phyloP scores from a whole-genome alignment of 192 early-diverging fungal genomes.

The Coemansia erecta region DNA sequence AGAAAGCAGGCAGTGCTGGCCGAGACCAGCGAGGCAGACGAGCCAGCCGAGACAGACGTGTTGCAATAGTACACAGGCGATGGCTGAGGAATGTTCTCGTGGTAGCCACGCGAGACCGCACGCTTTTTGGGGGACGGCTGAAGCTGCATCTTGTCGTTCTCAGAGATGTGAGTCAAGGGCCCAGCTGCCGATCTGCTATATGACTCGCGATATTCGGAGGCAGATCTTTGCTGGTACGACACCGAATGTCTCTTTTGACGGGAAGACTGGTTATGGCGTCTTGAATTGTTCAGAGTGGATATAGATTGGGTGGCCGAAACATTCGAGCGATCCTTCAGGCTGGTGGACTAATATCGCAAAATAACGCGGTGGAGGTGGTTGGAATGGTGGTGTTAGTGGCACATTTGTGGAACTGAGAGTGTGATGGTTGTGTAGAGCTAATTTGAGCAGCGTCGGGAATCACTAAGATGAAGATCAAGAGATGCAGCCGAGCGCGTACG shows the following conservation, averaged over 20 bases:
- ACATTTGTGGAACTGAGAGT: neutral
- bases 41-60: constrained; percentile 2
- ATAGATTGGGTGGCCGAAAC: neutral
- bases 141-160: constrained; percentile 24
- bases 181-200: constrained; percentile 25
- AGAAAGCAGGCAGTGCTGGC: constrained; percentile 40
- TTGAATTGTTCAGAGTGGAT: neutral
- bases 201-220: constrained; percentile 3
- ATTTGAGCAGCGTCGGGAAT: constrained; percentile 17
- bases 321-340: neutral
- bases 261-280: constrained; percentile 2
- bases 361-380: neutral
- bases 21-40: constrained; percentile 9
- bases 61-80: constrained; percentile 39
- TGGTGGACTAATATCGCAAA: too few relatives aligned
- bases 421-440: constrained; percentile 12
- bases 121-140: constrained; percentile 53
- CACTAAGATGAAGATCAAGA: constrained; percentile 10
- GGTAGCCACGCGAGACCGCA: constrained; percentile 42
- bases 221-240: neutral
- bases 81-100: constrained; percentile 45
- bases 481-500: constrained; percentile 39
- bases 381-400: neutral
- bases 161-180: constrained; percentile 29
- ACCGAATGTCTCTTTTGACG: constrained; percentile 5